Base-by-base conservation (phyloP, 345 rosid genomes). In the Luvunga scandens region DNA sequence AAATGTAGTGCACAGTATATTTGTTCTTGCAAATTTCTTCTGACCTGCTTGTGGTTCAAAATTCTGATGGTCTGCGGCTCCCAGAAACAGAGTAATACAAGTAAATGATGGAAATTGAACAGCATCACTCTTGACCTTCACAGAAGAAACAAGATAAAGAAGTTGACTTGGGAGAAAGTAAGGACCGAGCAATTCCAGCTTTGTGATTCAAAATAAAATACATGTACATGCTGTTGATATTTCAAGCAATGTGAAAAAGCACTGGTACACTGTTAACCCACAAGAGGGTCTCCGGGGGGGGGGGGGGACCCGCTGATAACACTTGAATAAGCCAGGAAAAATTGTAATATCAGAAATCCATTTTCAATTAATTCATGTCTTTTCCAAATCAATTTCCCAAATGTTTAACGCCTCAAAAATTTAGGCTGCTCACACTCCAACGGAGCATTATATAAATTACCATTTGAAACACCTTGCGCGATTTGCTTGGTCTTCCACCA, bases 391-490 rank as follows among this genome's bases (percentile, higher is more conserved):
- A 74, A 80, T 76, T 75, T 75, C 80, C 81, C 60, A 60, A 73
- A 78, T 28, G 81, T 59, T 82, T 75, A 73, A 62, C 48, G 83
- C 90, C 90, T 70, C 84, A 79, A 87, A 87, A 85, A 81, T 71
- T 84, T 81, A 75, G 89, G 92, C 86, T 78, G 57, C 71, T 67
- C 53, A 60, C 79, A 66, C 70, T 72, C 76, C 82, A 67, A 45
- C 31, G 31, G 36, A 76, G 84, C 21, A 72, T 60, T 65, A 70
- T 56, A 75, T 61, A 75, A 78, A 71, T 64, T 67, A 73, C 39
- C 72, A 36, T 42, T 67, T 4, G n/a, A 56, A 55, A 10, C 31
- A 75, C 64, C 71, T 25, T 28, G 57, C 57, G 64, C 28, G 28
- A 73, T 67, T 73, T 33, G 73, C 65, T 66, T 28, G 6, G 21